phyloP scores from a whole-genome alignment of 345 rosid species.

The Psidium friedrichsthalianum region DNA sequence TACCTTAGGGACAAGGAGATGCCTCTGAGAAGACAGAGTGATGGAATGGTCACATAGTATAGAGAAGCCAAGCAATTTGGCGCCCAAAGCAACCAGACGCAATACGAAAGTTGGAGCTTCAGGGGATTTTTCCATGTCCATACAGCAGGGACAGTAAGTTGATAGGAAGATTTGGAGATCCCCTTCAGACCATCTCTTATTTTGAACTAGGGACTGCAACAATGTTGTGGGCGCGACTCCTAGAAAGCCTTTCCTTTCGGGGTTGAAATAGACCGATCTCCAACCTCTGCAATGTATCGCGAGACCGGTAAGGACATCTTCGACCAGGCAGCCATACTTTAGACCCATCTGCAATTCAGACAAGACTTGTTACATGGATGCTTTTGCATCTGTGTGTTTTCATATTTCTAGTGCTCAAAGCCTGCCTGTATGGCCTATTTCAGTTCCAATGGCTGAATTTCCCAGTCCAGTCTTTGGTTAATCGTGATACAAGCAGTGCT shows the following conservation, averaged over 20 bases:
- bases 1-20: conserved; percentile 27
- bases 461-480: neutral
- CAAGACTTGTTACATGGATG: neutral
- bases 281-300: conserved; percentile 31
- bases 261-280: conserved; percentile 19
- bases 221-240: conserved; percentile 28
- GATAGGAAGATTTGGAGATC: conserved; percentile 23
- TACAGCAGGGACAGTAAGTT: conserved; percentile 9
- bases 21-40: conserved; percentile 24
- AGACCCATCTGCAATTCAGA: conserved; percentile 23
- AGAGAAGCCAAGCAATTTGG: conserved; percentile 12
- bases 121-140: conserved; percentile 16
- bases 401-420: neutral
- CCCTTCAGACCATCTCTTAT: conserved; percentile 38
- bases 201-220: conserved; percentile 16
- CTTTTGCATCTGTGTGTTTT: neutral
- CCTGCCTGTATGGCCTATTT: neutral
- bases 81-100: conserved; percentile 15
- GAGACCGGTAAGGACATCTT: conserved; percentile 32
- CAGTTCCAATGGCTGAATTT: neutral
- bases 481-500: neutral
- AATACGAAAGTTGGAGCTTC: conserved; percentile 15
- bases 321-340: conserved; percentile 25
- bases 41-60: conserved; percentile 30
- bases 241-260: conserved; percentile 24